Evolutionary conservation across 163 green algal genomes (phyloP).

Genomic region (Trebouxiophyceae sp.): DNA sequence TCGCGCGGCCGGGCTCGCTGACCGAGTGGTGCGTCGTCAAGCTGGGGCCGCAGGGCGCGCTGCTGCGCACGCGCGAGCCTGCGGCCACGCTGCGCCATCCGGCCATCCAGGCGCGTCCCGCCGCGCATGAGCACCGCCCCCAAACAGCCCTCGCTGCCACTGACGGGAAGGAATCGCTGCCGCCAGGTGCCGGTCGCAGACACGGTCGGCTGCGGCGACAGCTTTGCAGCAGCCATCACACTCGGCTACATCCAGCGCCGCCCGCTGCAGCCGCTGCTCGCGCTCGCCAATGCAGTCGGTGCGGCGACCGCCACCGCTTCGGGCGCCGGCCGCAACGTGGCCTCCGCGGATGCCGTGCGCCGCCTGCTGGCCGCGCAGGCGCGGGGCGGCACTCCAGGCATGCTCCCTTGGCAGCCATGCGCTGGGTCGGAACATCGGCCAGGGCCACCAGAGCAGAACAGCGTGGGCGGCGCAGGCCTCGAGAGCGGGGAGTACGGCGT

Average conservation of each 20-base stretch:
- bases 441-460: too few relatives aligned
- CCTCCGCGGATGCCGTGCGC: conserved; percentile 37
- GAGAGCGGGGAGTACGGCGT: neutral
- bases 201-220: conserved; percentile 97
- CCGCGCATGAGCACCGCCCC: neutral
- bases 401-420: neutral
- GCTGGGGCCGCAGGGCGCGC: conserved; percentile 65
- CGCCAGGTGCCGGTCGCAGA: conserved; percentile 72
- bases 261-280: conserved; percentile 26
- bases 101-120: conserved; percentile 22
- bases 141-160: neutral
- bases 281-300: conserved; percentile 62
- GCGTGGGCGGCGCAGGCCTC: too few relatives aligned
- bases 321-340: conserved; percentile 84
- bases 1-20: conserved; percentile 29
- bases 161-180: neutral
- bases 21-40: conserved; percentile 89
- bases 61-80: conserved; percentile 39
- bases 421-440: too few relatives aligned
- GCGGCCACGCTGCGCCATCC: conserved; percentile 2
- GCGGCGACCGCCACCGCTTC: conserved; percentile 75
- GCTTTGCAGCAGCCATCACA: conserved; percentile 83
- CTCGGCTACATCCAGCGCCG: conserved; percentile 63
- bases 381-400: neutral
- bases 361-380: conserved; percentile 17